Evolutionary conservation across 2,329 filamentous ascomycete species (phyloP).

Genomic region (Rachicladosporium sp.): DNA sequence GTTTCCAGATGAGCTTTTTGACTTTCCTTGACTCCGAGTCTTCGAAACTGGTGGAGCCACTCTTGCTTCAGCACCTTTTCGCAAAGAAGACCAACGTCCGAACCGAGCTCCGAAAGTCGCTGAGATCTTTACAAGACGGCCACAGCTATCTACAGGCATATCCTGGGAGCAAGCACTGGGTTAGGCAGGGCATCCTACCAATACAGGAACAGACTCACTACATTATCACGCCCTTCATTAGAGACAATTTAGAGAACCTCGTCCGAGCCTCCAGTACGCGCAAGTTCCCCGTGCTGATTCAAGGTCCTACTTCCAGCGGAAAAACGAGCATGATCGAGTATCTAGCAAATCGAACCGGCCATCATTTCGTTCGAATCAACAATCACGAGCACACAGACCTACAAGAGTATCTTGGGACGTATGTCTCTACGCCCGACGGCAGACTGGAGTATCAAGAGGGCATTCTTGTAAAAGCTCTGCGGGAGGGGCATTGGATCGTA

Average conservation of each 20-base stretch:
- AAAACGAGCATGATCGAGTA: slow-evolving; percentile 99
- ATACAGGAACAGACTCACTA: slow-evolving; percentile 72
- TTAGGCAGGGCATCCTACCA: slow-evolving; percentile 59
- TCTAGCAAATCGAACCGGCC: slow-evolving; percentile 88
- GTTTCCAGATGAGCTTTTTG: slow-evolving; percentile 95
- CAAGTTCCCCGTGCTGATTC: slow-evolving; percentile 84
- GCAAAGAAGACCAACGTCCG: slow-evolving; percentile 55
- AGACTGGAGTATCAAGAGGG: slow-evolving; percentile 87
- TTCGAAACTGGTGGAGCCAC: slow-evolving; percentile 61
- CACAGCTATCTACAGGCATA: slow-evolving; percentile 56
- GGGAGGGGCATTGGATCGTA: slow-evolving; percentile 94
- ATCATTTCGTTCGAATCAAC: slow-evolving; percentile 96
- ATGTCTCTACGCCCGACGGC: slow-evolving; percentile 74
- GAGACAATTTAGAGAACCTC: slow-evolving; percentile 86
- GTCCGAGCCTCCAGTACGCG: slow-evolving; percentile 87
- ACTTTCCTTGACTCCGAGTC: slow-evolving; percentile 77
- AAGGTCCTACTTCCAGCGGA: slow-evolving; percentile 91
- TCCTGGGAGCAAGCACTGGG: slow-evolving; percentile 45
- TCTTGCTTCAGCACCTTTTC: slow-evolving; percentile 72
- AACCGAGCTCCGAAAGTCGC: slow-evolving; percentile 64
- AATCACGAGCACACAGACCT: slow-evolving; percentile 98
- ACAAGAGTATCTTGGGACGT: slow-evolving; percentile 93
- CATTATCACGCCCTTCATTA: slow-evolving; percentile 91
- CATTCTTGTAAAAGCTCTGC: slow-evolving; percentile 78
- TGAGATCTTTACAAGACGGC: slow-evolving; percentile 65